phyloP scores from a whole-genome alignment of 1,284 basidiomycete genomes.

The Phlebopus sp. region DNA sequence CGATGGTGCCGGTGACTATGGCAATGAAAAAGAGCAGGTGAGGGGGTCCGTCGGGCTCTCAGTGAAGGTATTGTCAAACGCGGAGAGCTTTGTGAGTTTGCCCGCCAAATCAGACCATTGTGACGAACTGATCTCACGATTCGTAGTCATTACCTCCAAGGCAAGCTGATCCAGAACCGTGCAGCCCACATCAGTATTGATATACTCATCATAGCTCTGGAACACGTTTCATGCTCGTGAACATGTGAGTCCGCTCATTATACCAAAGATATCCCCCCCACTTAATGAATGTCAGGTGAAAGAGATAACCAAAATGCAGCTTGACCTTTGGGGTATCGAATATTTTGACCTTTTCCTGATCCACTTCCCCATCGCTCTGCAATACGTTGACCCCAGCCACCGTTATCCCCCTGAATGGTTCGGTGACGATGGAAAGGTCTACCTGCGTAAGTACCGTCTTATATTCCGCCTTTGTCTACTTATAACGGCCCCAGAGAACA shows the following conservation, averaged over 20 bases:
- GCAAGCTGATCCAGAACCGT: conserved; percentile 24
- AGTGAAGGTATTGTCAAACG: conserved; percentile 70
- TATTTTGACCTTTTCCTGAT: conserved; percentile 78
- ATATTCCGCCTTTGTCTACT: conserved; percentile 5
- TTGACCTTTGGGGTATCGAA: conserved; percentile 73
- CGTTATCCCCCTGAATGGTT: conserved; percentile 81
- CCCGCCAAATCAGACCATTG: neutral
- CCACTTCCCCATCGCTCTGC: conserved; percentile 76
- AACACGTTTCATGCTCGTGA: conserved; percentile 77
- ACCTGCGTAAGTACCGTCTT: conserved; percentile 44
- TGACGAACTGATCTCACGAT: conserved; percentile 4
- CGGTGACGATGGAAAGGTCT: conserved; percentile 60
- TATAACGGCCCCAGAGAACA: conserved; percentile 45
- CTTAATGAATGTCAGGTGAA: conserved; percentile 41
- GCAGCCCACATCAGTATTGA: conserved; percentile 3
- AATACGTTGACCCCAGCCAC: conserved; percentile 73
- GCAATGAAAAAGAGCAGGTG: conserved; percentile 86
- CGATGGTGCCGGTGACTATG: conserved; percentile 80
- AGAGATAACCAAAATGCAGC: conserved; percentile 56
- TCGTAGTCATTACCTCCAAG: conserved; percentile 67
- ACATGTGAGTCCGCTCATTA: conserved; percentile 44
- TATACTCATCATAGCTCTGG: conserved; percentile 55
- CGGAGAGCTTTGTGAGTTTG: conserved; percentile 70
- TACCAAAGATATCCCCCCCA: neutral
- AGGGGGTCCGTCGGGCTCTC: conserved; percentile 72